phyloP scores from a whole-genome alignment of 495 filamentous ascomycete species.

The Aspergillus sclerotioniger region DNA sequence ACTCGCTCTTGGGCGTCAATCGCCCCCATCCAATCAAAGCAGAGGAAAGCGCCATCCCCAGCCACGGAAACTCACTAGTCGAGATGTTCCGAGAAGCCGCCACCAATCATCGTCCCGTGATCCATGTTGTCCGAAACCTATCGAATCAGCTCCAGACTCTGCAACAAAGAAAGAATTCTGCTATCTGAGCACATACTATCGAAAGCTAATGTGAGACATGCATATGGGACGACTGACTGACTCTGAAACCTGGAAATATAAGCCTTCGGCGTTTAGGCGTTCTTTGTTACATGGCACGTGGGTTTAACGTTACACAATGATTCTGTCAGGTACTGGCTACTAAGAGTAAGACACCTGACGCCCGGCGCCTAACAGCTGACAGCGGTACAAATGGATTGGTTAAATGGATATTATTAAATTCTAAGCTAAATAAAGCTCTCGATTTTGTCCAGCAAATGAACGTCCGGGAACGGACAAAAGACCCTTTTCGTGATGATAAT shows the following conservation, averaged over 20 bases:
- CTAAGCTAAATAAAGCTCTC: neutral
- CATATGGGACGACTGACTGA: no score
- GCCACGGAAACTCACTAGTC: constrained; percentile 2
- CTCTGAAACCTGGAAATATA: no score
- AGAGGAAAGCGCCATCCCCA: constrained; percentile 8
- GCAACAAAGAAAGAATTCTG: constrained; percentile 16
- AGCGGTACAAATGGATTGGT: neutral
- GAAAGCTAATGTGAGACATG: no score
- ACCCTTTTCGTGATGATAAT: neutral
- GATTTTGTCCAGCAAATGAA: neutral
- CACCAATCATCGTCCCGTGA: constrained; percentile 30
- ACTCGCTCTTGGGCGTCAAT: neutral
- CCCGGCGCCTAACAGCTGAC: no score
- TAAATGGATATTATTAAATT: neutral
- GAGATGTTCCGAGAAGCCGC: constrained; percentile 27
- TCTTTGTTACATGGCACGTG: no score
- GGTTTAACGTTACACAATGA: no score
- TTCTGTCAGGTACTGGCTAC: no score
- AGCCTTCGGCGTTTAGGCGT: no score
- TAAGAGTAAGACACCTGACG: no score
- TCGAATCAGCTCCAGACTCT: constrained; percentile 21
- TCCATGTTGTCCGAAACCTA: constrained; percentile 18
- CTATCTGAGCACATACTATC: neutral
- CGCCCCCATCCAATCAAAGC: neutral
- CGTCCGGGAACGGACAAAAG: neutral